These are phyloP conservation scores for Priceomyces haplophilus DNA, from an alignment of 805 yeast species.

Conservation along the genomic window DNA sequence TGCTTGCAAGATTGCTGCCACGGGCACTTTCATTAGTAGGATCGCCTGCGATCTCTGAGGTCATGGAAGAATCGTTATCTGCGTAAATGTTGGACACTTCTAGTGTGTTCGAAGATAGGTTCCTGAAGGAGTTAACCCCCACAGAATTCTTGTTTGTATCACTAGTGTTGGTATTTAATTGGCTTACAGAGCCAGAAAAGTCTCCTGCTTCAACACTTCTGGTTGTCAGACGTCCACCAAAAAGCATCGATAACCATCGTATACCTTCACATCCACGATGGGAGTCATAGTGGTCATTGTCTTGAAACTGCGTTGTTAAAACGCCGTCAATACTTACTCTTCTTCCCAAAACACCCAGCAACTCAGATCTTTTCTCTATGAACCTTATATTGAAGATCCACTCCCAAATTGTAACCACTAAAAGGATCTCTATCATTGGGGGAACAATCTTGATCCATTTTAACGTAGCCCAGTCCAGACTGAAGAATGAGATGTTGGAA, in stretches of 20 bases:
- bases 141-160: background rate
- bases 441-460: conserved; percentile 49
- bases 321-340: conserved; percentile 48
- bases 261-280: background rate
- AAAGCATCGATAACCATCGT: background rate
- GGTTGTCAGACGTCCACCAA: background rate
- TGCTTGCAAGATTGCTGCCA: background rate
- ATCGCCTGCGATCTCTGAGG: background rate
- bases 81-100: background rate
- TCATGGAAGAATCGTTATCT: background rate
- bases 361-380: conserved; percentile 49
- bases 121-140: background rate
- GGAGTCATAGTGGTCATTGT: background rate
- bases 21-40: background rate
- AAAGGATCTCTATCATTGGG: conserved; percentile 44
- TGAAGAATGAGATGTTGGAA: conserved; percentile 25
- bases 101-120: background rate
- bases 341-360: conserved; percentile 61
- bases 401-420: conserved; percentile 61
- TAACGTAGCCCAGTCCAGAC: conserved; percentile 35
- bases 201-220: background rate
- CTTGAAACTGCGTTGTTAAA: conserved; percentile 5
- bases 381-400: conserved; percentile 57
- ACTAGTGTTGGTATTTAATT: background rate
- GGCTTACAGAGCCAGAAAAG: background rate